Base-by-base conservation (phyloP, 257 asterid species). In the Cynanchum wilfordii region DNA sequence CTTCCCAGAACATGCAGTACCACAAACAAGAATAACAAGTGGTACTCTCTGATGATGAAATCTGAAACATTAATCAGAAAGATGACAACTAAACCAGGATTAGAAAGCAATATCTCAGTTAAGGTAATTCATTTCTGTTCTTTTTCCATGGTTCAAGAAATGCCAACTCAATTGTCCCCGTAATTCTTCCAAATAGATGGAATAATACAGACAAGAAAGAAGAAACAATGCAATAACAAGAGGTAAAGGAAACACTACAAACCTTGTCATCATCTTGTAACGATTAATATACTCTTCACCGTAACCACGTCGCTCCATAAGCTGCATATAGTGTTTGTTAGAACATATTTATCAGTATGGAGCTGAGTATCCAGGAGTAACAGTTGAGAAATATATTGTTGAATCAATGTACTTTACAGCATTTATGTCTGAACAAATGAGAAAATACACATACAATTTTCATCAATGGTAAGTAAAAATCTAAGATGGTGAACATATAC, bases 11-110 rank as follows among this genome's bases (percentile, higher is more conserved):
- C 96, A 90, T 78, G 99, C 98, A 85, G 99, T 90, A 75, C 99
- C 99, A 81, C 99, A 95, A 25, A 95, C 98, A 73, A 95, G 99
- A 86, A 95, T 95, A 83, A 95, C 98, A 78, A 95, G 79, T 27
- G 99, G 99, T 69, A 95, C 97, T 82, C 99, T 88, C 82, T 86
- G 96, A 85, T 95, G 98, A 74, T 95, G 99, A 85, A 95, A 92
- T 78, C 99, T 95, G 82, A 73, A 74, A 45, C 76, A 79, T 70
- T 73, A 81, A 60, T 70, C 68, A 76, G 47, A 70, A 51, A 72
- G 24, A 72, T 40, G 33, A 71, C 19, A 66, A 44, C 30, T 15
- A 36, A 72, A 81, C 38, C 63, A 80, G 76, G 22, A 74, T 77
- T 63, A 79, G 47, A 68, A 74, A 8, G 50, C 40, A 69, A 77